Base-by-base conservation (phyloP, 306 rosid genomes). In the Delonix regia region DNA sequence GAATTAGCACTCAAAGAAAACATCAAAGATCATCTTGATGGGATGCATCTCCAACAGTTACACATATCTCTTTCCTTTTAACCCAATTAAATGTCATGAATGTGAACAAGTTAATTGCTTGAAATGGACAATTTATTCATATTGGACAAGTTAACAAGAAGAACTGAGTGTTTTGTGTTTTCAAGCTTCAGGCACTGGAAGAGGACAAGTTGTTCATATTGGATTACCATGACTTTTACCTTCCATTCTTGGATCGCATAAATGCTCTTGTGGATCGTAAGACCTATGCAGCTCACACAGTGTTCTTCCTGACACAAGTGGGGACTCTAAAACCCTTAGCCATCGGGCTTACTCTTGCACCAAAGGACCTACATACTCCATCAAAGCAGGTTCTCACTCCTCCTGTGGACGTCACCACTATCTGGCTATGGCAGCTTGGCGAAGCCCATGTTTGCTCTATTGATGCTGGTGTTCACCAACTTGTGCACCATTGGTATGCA, bases 1-100 rank as follows among this genome's bases (percentile, higher is more conserved):
- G 87, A 80, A 38, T 86, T 87, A 48, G 90, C 88, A 80, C 24
- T 86, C 73, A 82, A 64, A 80, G 87, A 82, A 57, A 86, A 86
- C 75, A 67, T 88, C 5, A 71, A 33, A 75, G 84, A 62, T 64
- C 83, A 82, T 39, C 70, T 84, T 52, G 69, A 86, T 67, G 88
- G 86, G 34, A 77, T 86, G 90, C 82, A 84, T 1, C 59, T 86
- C 44, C 83, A 78, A 75, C 84, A 88, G 89, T 86, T 84, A 76
- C 3, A 3, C 0, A n/a, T n/a, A n/a, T n/a, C n/a, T n/a, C n/a
- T n/a, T n/a, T n/a, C n/a, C n/a, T n/a, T n/a, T n/a, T n/a, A n/a
- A n/a, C n/a, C n/a, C n/a, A n/a, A n/a, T n/a, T n/a, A n/a, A n/a
- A n/a, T n/a, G n/a, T n/a, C n/a, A n/a, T n/a, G n/a, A n/a, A n/a